These are phyloP conservation scores for Quercus tomentella DNA, from an alignment of 331 rosid species.

Conservation along the genomic window DNA sequence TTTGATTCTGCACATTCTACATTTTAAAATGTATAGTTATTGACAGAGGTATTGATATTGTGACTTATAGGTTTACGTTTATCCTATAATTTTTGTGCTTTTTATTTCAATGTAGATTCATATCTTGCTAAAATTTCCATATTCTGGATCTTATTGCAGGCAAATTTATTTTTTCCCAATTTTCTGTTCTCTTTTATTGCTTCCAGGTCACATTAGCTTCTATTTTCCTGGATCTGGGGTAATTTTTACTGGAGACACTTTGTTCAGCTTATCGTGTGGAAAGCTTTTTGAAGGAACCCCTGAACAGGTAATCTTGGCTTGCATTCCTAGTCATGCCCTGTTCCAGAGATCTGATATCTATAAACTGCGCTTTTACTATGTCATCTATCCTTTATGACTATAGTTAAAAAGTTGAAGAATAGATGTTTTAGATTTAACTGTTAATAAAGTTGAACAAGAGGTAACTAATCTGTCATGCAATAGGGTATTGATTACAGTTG, in stretches of 20 bases:
- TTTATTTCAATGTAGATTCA: not conserved
- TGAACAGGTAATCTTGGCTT: constrained; percentile 63
- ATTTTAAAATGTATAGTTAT: not conserved
- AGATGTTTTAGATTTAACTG: not conserved
- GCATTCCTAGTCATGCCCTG: constrained; percentile 10
- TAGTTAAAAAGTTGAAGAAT: not conserved
- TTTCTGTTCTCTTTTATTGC: not conserved
- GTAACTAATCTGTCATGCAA: not conserved
- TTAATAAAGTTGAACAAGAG: not conserved
- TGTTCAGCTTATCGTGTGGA: constrained; percentile 98
- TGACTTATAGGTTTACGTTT: not conserved
- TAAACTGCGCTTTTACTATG: not conserved
- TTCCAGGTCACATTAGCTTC: constrained; percentile 89
- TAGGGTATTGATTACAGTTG: not conserved
- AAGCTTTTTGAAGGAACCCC: constrained; percentile 94
- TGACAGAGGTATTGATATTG: not conserved
- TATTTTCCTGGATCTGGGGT: constrained; percentile 84
- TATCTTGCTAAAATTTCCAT: not conserved
- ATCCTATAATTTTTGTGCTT: not conserved
- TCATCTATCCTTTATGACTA: too few species aligned
- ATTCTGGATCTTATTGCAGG: not conserved
- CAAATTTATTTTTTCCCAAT: not conserved
- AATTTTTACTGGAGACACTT: constrained; percentile 86
- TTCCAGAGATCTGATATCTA: constrained; percentile 1
- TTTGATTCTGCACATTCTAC: not conserved